phyloP scores from a whole-genome alignment of 1,139 yeast species.

The Lizanozyma gosingica region DNA sequence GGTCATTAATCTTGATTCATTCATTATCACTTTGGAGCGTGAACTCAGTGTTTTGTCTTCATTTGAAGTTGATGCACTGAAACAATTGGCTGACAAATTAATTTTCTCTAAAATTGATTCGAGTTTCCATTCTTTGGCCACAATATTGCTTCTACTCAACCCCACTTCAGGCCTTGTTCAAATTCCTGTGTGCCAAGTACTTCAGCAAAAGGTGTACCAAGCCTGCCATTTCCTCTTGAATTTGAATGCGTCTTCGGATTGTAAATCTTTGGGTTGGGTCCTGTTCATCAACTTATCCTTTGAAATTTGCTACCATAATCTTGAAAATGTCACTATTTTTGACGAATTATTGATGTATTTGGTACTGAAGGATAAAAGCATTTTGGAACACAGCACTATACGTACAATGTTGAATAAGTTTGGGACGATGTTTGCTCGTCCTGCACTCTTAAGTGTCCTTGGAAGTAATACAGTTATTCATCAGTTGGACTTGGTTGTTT shows the following conservation, averaged over 20 bases:
- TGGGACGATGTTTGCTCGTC: slow-evolving; percentile 7
- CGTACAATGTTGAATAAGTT: slow-evolving; percentile 17
- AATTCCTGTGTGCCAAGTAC: not conserved
- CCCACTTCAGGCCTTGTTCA: not conserved
- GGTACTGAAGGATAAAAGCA: slow-evolving; percentile 6
- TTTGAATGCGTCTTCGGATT: not conserved
- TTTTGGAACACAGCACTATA: slow-evolving; percentile 11
- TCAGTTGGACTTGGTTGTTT: slow-evolving; percentile 8
- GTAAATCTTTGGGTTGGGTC: slow-evolving; percentile 20
- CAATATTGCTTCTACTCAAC: not conserved
- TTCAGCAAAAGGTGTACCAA: not conserved
- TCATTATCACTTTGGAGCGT: not conserved
- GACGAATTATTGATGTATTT: slow-evolving; percentile 14
- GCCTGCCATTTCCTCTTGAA: not conserved
- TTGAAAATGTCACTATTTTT: slow-evolving; percentile 14
- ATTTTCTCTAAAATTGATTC: not conserved
- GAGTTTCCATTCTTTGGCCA: not conserved
- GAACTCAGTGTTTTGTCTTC: not conserved
- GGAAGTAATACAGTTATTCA: not conserved
- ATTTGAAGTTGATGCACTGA: not conserved
- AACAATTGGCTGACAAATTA: not conserved
- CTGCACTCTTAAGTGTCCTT: not conserved
- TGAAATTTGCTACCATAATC: slow-evolving; percentile 22
- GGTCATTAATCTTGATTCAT: not conserved
- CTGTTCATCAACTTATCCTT: slow-evolving; percentile 20